Conservation (phyloP, 805 yeast species). For the Brettanomyces bruxellensis region DNA sequence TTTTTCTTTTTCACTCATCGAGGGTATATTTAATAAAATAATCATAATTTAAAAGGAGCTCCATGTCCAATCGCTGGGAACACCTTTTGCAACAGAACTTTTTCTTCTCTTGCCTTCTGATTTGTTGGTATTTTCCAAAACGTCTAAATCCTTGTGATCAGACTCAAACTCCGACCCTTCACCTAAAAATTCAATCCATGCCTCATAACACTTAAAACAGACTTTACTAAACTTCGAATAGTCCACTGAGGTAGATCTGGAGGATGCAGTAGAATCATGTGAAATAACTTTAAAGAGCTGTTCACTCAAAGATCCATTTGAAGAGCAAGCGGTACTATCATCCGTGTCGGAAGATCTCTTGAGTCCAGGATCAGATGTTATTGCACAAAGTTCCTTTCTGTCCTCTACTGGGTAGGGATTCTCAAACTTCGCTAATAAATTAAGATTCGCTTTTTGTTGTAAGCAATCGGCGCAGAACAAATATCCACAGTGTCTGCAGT, state of each 20-base stretch:
- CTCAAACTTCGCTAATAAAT: slow-evolving; percentile 28
- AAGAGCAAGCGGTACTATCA: not conserved
- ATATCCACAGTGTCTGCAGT: slow-evolving; percentile 44
- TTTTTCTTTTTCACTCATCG: too few relatives aligned
- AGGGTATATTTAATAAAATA: too few relatives aligned
- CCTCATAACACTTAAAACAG: slow-evolving; percentile 17
- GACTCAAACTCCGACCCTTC: slow-evolving; percentile 19
- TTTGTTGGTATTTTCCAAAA: not conserved
- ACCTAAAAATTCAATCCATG: slow-evolving; percentile 19
- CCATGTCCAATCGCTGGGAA: slow-evolving; percentile 44
- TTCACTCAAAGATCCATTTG: not conserved
- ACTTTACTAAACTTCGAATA: slow-evolving; percentile 22
- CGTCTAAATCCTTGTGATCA: slow-evolving; percentile 4
- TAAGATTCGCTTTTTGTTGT: slow-evolving; percentile 22
- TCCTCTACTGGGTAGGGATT: slow-evolving; percentile 9
- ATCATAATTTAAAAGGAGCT: slow-evolving; percentile 31
- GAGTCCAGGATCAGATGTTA: not conserved
- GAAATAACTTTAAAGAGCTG: not conserved
- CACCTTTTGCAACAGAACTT: slow-evolving; percentile 10
- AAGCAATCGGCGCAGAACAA: slow-evolving; percentile 32
- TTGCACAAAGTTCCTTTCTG: not conserved
- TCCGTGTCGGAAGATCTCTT: not conserved
- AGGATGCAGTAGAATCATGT: slow-evolving; percentile 4
- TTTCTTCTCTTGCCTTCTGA: slow-evolving; percentile 12
- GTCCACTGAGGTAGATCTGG: not conserved